Conservation (phyloP, 2,329 filamentous ascomycete species). For the Sporothrix phasma region DNA sequence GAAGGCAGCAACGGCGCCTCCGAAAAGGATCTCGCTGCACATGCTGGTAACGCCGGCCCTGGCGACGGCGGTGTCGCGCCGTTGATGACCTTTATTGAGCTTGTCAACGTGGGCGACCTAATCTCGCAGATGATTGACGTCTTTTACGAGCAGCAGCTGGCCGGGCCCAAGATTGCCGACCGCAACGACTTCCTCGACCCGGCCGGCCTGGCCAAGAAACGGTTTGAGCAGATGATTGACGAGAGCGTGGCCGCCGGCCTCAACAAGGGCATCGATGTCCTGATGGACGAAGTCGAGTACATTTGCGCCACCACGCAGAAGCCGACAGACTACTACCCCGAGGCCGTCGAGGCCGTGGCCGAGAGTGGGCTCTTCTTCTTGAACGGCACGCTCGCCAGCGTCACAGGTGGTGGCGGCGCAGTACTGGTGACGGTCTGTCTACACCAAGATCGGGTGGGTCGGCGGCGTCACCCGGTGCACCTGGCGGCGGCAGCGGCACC, state of each 20-base stretch:
- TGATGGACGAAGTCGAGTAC: conserved; percentile 98
- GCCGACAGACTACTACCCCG: conserved; percentile 84
- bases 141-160: conserved; percentile 93
- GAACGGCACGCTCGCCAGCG: conserved; percentile 17
- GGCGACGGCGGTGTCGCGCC: conserved; percentile 60
- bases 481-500: conserved; percentile 20
- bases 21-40: background rate
- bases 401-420: conserved; percentile 20
- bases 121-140: conserved; percentile 99
- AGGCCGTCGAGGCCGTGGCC: conserved; percentile 26
- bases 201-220: conserved; percentile 89
- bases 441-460: conserved; percentile 17
- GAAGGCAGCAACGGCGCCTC: conserved; percentile 40
- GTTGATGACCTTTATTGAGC: conserved; percentile 87
- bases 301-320: conserved; percentile 79
- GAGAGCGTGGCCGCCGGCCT: conserved; percentile 90
- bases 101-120: conserved; percentile 94
- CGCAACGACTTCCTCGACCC: conserved; percentile 91
- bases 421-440: conserved; percentile 26
- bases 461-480: background rate
- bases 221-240: conserved; percentile 97
- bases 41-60: background rate
- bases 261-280: conserved; percentile 94
- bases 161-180: conserved; percentile 71
- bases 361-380: conserved; percentile 15